Evolutionary conservation across 495 filamentous ascomycete species (phyloP).

Genomic region (Lasiosphaeriaceae sp.): DNA sequence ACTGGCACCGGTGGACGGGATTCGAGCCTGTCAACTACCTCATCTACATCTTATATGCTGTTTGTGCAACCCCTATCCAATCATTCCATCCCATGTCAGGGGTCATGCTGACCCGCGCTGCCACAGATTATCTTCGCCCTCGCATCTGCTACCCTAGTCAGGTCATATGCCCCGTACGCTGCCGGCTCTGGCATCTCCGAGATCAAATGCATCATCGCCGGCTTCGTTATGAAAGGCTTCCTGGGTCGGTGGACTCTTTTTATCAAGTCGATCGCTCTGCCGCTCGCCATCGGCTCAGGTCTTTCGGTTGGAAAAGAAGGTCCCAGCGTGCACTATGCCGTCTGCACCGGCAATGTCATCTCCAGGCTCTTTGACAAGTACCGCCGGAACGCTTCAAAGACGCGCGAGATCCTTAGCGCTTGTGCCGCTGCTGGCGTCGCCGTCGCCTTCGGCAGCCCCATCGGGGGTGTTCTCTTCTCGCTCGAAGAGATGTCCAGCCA

Average conservation of each 20-base stretch:
- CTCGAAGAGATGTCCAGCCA: conserved; percentile 98
- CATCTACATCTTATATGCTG: conserved; percentile 84
- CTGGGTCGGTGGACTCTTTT: conserved; percentile 86
- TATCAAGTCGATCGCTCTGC: conserved; percentile 90
- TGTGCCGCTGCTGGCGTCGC: conserved; percentile 94
- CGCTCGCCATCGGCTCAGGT: conserved; percentile 90
- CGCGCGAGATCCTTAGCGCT: conserved; percentile 89
- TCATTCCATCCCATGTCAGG: neutral
- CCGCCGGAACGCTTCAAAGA: conserved; percentile 88
- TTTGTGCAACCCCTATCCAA: conserved; percentile 35
- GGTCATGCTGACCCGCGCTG: conserved; percentile 12
- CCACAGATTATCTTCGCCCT: conserved; percentile 72
- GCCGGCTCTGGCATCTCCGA: conserved; percentile 97
- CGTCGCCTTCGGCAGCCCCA: conserved; percentile 95
- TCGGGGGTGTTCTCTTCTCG: conserved; percentile 94
- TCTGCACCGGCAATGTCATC: conserved; percentile 97
- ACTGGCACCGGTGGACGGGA: conserved; percentile 88
- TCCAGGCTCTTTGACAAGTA: conserved; percentile 92
- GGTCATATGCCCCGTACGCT: conserved; percentile 91
- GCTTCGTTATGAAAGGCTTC: conserved; percentile 99
- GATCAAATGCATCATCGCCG: conserved; percentile 99
- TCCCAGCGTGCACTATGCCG: conserved; percentile 95
- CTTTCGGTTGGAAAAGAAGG: conserved; percentile 97
- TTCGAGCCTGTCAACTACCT: conserved; percentile 78
- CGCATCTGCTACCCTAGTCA: conserved; percentile 79